A percentile compares a stretch with the other conserved stretches of the same genome.
Conservation (phyloP, 1,284 basidiomycete species). For the Pseudozyma thailandica region DNA sequence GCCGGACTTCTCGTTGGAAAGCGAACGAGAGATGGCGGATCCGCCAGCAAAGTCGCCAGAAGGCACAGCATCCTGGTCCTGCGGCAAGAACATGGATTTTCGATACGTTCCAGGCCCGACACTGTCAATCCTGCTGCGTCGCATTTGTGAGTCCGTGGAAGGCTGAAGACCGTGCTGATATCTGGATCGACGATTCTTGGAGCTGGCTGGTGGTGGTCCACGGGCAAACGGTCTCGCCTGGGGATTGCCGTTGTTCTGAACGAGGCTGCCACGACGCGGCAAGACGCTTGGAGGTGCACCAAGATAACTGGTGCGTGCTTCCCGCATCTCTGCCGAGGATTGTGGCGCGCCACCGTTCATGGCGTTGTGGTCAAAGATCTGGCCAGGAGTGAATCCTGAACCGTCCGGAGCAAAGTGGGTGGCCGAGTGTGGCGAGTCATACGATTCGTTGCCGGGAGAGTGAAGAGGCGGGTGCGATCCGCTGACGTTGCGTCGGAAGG, state of each 20-base stretch:
- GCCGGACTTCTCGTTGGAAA: conserved; percentile 12
- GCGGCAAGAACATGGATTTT: conserved; percentile 48
- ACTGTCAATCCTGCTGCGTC: conserved; percentile 52
- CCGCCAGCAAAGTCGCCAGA: conserved; percentile 11
- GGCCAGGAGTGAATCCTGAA: conserved; percentile 46
- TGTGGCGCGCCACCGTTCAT: conserved; percentile 29
- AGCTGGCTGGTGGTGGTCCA: conserved; percentile 42
- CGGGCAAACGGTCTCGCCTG: conserved; percentile 22
- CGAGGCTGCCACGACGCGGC: conserved; percentile 24
- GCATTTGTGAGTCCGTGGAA: conserved; percentile 5
- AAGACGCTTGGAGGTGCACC: conserved; percentile 14
- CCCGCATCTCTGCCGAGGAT: conserved; percentile 22
- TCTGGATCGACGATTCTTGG: conserved; percentile 36
- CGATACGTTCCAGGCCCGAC: conserved; percentile 53
- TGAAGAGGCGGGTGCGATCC: conserved; percentile 45
- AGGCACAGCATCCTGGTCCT: conserved; percentile 16
- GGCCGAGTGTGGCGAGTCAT: conserved; percentile 28
- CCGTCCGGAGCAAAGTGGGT: conserved; percentile 34
- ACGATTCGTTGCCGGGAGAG: conserved; percentile 16
- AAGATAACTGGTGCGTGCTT: conserved; percentile 18
- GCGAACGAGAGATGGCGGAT: conserved; percentile 19
- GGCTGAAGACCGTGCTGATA: conserved; percentile 18
- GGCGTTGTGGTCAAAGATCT: conserved; percentile 40
- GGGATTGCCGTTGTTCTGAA: conserved; percentile 8
- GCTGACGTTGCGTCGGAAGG: conserved; percentile 48